A percentile compares a stretch with the other conserved stretches of the same genome.
Conservation (phyloP, 352 stramenopile species). For the Phytophthora boehmeriae region DNA sequence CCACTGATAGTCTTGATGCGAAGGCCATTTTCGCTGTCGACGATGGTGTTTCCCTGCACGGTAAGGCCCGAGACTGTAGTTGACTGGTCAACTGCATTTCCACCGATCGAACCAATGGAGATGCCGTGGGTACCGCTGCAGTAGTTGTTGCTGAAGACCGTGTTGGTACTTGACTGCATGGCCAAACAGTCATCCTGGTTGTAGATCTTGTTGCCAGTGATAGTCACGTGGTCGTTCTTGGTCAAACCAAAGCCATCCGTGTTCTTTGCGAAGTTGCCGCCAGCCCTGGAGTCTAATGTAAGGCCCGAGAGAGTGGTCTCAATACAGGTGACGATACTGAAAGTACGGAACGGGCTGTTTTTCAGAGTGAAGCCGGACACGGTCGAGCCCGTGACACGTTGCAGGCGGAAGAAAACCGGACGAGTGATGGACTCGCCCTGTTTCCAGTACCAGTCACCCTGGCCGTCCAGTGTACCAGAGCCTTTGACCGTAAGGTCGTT, state of each 20-base stretch:
- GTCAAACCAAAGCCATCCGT: slow-evolving; percentile 41
- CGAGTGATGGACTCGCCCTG: slow-evolving; percentile 17
- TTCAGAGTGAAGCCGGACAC: slow-evolving; percentile 38
- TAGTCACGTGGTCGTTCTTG: slow-evolving; percentile 27
- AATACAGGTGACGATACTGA: slow-evolving; percentile 25
- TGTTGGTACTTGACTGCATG: slow-evolving; percentile 37
- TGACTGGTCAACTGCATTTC: slow-evolving; percentile 10
- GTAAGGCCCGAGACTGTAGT: slow-evolving; percentile 26
- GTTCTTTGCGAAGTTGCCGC: slow-evolving; percentile 34
- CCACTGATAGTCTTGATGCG: slow-evolving; percentile 44
- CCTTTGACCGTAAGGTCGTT: slow-evolving; percentile 27
- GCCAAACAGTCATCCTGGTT: slow-evolving; percentile 24
- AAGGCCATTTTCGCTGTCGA: slow-evolving; percentile 35
- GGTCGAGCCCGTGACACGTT: slow-evolving; percentile 25
- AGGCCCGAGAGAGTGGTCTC: slow-evolving; percentile 22
- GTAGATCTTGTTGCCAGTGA: slow-evolving; percentile 26
- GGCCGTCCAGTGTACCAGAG: slow-evolving; percentile 29
- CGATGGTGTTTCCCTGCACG: slow-evolving; percentile 38
- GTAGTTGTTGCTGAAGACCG: slow-evolving; percentile 19
- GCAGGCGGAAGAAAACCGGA: slow-evolving; percentile 7
- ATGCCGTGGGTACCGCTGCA: slow-evolving; percentile 26
- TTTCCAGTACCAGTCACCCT: slow-evolving; percentile 33
- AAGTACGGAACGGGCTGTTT: slow-evolving; percentile 27
- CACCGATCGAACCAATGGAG: slow-evolving; percentile 39
- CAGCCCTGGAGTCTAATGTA: slow-evolving; percentile 31